Evolutionary conservation across 2,329 filamentous ascomycete species (phyloP).

Genomic region (Penicillium griseofulvum): DNA sequence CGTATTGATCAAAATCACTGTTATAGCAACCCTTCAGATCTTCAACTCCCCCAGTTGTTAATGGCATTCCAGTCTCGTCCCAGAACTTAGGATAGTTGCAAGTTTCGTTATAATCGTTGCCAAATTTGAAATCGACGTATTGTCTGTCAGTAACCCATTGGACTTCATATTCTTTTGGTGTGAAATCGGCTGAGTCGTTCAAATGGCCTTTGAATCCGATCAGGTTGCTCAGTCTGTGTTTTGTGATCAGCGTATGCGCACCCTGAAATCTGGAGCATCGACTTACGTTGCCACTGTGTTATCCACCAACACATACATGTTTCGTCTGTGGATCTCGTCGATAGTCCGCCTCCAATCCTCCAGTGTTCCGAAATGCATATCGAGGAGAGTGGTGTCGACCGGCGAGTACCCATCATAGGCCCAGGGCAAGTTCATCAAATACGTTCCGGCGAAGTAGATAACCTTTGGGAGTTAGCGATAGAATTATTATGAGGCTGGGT

Average conservation of each 20-base stretch:
- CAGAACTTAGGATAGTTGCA: conserved; percentile 63
- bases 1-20: conserved; percentile 65
- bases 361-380: conserved; percentile 61
- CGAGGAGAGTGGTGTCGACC: conserved; percentile 63
- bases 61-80: conserved; percentile 55
- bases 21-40: conserved; percentile 57
- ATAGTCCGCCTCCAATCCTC: conserved; percentile 58
- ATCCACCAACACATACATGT: conserved; percentile 65
- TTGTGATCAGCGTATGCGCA: neutral
- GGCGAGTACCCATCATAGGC: conserved; percentile 59
- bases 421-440: conserved; percentile 65
- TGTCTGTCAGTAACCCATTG: conserved; percentile 53
- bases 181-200: conserved; percentile 58
- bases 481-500: neutral
- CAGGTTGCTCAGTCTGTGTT: conserved; percentile 53
- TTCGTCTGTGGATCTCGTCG: conserved; percentile 58
- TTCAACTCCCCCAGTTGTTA: conserved; percentile 47
- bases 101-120: conserved; percentile 53
- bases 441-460: conserved; percentile 61
- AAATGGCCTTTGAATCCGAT: conserved; percentile 61
- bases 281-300: conserved; percentile 63
- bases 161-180: conserved; percentile 55
- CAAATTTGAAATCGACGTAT: conserved; percentile 59
- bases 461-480: conserved; percentile 38
- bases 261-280: too few relatives aligned